Percentiles rank a stretch among this genome's conserved stretches.
These are phyloP conservation scores for Talaromyces sp. DNA, from an alignment of 2,329 filamentous ascomycete species.

Conservation along the genomic window DNA sequence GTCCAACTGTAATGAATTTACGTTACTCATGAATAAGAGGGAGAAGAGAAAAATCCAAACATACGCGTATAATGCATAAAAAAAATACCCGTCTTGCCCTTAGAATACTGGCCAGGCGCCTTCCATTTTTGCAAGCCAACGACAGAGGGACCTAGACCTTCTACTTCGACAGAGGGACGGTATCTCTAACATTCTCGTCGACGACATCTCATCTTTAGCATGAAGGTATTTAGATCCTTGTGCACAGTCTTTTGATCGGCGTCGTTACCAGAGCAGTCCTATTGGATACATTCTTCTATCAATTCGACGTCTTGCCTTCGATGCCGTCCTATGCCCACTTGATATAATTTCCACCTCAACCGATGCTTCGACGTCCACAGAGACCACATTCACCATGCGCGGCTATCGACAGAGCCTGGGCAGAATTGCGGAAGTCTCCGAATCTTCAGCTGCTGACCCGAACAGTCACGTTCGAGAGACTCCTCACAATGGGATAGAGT, in stretches of 20 bases:
- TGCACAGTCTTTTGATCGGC: background rate
- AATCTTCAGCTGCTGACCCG: background rate
- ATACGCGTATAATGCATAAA: background rate
- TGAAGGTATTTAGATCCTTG: background rate
- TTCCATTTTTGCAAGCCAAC: background rate
- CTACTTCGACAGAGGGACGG: background rate
- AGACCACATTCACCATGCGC: background rate
- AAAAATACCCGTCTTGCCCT: background rate
- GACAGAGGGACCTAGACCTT: background rate
- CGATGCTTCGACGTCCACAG: too few relatives aligned
- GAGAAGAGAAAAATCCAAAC: too few relatives aligned
- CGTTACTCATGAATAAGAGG: background rate
- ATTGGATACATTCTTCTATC: background rate
- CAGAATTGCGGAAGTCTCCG: background rate
- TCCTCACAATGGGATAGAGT: background rate
- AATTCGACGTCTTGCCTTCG: background rate
- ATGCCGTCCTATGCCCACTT: background rate
- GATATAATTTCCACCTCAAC: too few relatives aligned
- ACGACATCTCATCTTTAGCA: background rate
- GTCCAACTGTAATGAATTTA: too few relatives aligned
- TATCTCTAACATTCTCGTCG: background rate
- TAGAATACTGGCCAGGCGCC: background rate
- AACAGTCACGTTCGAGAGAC: background rate
- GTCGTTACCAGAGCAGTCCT: background rate
- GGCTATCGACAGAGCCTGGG: constrained; percentile 2